Evolutionary conservation across 1,284 basidiomycete species (phyloP), one percentile per base, ranked within the genome.

Genomic region (Cutaneotrichosporon mucoides): DNA sequence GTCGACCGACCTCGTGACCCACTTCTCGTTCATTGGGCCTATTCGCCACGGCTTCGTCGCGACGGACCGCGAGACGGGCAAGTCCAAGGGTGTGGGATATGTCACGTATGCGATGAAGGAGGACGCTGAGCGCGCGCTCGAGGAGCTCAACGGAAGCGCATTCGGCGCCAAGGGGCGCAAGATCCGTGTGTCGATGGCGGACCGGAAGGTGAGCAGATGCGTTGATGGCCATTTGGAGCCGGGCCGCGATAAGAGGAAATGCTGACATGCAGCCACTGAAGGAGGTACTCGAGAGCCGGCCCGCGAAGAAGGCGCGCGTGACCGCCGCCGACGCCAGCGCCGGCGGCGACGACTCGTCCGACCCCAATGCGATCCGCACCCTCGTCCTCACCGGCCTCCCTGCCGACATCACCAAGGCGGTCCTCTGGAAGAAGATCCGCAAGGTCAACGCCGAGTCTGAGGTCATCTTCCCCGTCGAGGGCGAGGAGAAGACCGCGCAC

Each of bases 71-170:
- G 86, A 85, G 46, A 86, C 88, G 0, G 88, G 89, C 42, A 83
- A 87, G 36, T 94, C 92, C 4, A 97, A 97, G 75, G 96, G 95
- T 67, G 92, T 98, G n/a, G 95, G 95, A 62, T 99, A 98, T 76
- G 92, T 98, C 61, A 88, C 92, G 0, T 99, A 94, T 78, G 87
- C 93, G 1, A 83, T 92, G 63, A 84, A 83, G 57, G 90, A 96
- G 69, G 96, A 99, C 79, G 96, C 94, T 4, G 84, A 89, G 71
- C 78, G 82, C 51, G 88, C 89, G 2, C 83, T 88, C 59, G 82
- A 85, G 44, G 77, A 79, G 62, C 66, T 79, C 63, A 83, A 84
- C 55, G 76, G 74, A 77, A 73, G 84, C 84, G 63, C 84, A 82
- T 75, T 78, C 64, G 76, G 79, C 54, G 75, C 69, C 57, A 75